Conservation (phyloP, 2,329 filamentous ascomycete species). For the Colletotrichum australisinense region DNA sequence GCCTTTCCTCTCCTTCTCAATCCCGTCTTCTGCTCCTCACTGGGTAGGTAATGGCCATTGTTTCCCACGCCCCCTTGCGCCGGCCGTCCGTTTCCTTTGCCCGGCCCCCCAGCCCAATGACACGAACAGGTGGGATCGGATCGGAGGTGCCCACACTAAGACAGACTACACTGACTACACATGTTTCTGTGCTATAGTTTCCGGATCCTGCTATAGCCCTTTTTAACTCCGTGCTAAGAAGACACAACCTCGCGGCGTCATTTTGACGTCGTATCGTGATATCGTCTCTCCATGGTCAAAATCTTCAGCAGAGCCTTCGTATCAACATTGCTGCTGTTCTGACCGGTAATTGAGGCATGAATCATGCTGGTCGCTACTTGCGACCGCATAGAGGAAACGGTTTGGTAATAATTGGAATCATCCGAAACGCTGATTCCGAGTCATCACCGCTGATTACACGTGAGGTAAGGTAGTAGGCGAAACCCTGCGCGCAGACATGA, state of each 20-base stretch:
- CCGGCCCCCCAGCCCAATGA: constrained; percentile 5
- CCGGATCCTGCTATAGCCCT: background rate
- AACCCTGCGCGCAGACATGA: constrained; percentile 39
- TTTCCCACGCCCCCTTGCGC: background rate
- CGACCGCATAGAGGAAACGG: background rate
- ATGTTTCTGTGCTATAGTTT: too few relatives aligned
- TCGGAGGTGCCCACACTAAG: constrained; percentile 16
- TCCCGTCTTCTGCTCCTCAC: background rate
- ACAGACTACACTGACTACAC: background rate
- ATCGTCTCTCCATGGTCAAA: background rate
- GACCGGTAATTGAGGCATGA: background rate
- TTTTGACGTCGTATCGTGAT: background rate
- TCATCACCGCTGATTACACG: constrained; percentile 31
- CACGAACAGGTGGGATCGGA: constrained; percentile 30
- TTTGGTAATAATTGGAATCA: background rate
- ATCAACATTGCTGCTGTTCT: background rate
- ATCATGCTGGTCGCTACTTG: background rate
- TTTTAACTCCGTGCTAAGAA: background rate
- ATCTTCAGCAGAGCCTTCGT: too few relatives aligned
- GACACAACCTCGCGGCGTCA: background rate
- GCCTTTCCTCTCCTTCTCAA: background rate
- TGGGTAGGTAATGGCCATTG: background rate
- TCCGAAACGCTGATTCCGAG: background rate
- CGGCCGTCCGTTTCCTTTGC: constrained; percentile 10
- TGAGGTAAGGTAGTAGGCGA: background rate